These are phyloP conservation scores for Collybia nuda DNA, from an alignment of 768 basidiomycete genomes.

Conservation along the genomic window DNA sequence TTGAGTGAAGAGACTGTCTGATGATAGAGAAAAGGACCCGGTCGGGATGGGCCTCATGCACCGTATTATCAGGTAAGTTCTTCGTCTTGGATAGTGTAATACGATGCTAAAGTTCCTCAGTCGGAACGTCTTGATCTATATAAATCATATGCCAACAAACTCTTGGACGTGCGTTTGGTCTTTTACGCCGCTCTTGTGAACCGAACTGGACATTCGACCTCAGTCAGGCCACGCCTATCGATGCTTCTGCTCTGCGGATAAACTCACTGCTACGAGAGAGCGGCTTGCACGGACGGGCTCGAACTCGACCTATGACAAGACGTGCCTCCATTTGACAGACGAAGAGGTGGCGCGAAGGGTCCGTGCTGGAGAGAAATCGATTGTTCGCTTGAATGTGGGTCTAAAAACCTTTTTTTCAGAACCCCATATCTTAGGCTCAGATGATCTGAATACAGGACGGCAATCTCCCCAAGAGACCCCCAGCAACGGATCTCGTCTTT, in stretches of 20 bases:
- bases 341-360: slow-evolving; percentile 81
- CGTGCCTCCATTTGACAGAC: slow-evolving; percentile 82
- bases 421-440: neutral
- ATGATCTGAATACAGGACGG: slow-evolving; percentile 44
- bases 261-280: slow-evolving; percentile 66
- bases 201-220: neutral
- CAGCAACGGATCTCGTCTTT: slow-evolving; percentile 73
- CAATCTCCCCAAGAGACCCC: slow-evolving; percentile 47
- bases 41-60: slow-evolving; percentile 67
- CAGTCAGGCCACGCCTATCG: slow-evolving; percentile 90
- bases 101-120: slow-evolving; percentile 37
- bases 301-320: slow-evolving; percentile 82
- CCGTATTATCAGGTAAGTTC: slow-evolving; percentile 82
- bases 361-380: slow-evolving; percentile 71
- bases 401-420: neutral
- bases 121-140: slow-evolving; percentile 91
- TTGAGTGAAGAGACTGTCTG: neutral
- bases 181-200: neutral
- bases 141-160: slow-evolving; percentile 63
- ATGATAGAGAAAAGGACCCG: slow-evolving; percentile 59
- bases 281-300: slow-evolving; percentile 72
- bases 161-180: slow-evolving; percentile 64
- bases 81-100: neutral
- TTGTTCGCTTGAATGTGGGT: slow-evolving; percentile 87
- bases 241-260: slow-evolving; percentile 87